phyloP scores from a whole-genome alignment of 257 asterid species.

The Nicotiana tabacum region DNA sequence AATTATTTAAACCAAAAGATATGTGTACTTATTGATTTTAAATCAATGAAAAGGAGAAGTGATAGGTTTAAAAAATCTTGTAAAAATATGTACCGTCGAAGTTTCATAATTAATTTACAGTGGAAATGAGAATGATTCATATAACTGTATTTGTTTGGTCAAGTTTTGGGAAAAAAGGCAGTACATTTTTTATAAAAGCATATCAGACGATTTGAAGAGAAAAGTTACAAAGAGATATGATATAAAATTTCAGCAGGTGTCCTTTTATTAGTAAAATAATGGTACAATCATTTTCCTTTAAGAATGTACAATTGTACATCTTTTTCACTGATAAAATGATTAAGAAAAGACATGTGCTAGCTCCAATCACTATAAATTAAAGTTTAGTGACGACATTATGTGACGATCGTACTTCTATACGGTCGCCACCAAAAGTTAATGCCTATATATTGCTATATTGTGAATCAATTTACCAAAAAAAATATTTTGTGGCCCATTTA shows the following conservation, averaged over 20 bases:
- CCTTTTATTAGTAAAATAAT: background rate
- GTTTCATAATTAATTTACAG: no score
- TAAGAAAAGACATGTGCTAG: background rate
- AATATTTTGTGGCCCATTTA: no score
- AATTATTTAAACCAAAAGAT: background rate
- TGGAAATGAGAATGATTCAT: background rate
- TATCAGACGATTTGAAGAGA: background rate
- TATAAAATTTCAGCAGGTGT: background rate
- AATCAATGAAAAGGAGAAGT: background rate
- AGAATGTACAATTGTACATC: background rate
- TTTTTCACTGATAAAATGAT: background rate
- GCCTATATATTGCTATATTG: no score
- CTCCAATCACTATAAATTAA: background rate
- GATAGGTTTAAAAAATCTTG: conserved; percentile 4
- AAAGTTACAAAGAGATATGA: background rate
- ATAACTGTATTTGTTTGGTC: no score
- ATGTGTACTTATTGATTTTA: background rate
- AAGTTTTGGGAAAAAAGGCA: background rate
- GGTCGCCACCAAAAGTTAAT: no score
- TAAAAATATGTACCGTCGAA: background rate
- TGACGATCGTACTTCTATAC: no score
- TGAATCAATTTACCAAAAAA: no score
- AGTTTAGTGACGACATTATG: no score
- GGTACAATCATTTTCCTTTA: background rate
- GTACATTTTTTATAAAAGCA: background rate